phyloP scores from a whole-genome alignment of 441 rosid species.

The Adansonia madagascariensis region DNA sequence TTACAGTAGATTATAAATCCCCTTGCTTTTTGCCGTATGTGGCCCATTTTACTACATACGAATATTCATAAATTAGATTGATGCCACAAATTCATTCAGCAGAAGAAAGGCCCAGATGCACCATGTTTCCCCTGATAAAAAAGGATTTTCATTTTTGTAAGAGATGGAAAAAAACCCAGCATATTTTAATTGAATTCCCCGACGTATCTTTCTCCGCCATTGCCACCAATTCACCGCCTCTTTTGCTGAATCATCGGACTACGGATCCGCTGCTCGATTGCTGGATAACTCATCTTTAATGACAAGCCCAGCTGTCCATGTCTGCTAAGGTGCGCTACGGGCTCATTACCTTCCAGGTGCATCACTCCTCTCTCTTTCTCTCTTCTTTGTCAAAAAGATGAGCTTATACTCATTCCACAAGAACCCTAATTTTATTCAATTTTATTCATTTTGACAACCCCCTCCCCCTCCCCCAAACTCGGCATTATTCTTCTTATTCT shows the following conservation, averaged over 20 bases:
- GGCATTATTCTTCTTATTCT: constrained; percentile 13
- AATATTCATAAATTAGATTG: too few relatives aligned
- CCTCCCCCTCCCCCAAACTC: constrained; percentile 19
- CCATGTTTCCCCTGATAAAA: too few relatives aligned
- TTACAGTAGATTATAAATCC: too few relatives aligned
- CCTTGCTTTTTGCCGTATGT: too few relatives aligned
- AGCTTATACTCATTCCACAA: constrained; percentile 1
- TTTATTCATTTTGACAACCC: constrained; percentile 15
- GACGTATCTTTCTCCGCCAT: background rate
- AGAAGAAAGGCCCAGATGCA: too few relatives aligned
- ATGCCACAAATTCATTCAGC: too few relatives aligned
- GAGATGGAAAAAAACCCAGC: too few relatives aligned
- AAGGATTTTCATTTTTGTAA: too few relatives aligned
- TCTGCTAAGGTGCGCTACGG: constrained; percentile 42
- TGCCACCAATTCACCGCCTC: background rate
- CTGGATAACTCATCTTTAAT: background rate
- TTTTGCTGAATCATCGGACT: background rate
- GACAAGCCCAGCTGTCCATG: constrained; percentile 28
- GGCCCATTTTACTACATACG: too few relatives aligned
- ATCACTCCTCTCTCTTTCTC: constrained; percentile 21
- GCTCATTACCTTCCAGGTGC: constrained; percentile 39
- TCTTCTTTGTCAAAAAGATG: background rate
- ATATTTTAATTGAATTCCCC: too few relatives aligned
- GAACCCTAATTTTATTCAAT: constrained; percentile 22
- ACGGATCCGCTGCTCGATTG: background rate